Conservation (phyloP, 2,329 filamentous ascomycete genomes). For the Elsinoe necatrix region DNA sequence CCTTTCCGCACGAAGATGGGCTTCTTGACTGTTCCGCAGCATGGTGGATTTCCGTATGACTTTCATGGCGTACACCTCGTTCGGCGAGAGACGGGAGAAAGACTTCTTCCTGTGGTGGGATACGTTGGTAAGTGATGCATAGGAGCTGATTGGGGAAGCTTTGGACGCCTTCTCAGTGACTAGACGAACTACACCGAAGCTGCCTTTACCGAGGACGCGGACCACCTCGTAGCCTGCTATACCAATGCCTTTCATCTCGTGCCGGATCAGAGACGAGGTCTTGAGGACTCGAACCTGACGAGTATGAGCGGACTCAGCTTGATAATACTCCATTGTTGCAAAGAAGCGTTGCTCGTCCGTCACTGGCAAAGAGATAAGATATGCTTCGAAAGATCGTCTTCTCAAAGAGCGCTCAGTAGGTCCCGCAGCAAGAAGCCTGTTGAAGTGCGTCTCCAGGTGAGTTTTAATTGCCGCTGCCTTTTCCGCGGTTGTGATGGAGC, state of each 20-base stretch:
- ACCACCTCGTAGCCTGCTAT: conserved; percentile 68
- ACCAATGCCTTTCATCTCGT: conserved; percentile 43
- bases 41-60: conserved; percentile 91
- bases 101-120: conserved; percentile 18
- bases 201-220: conserved; percentile 81
- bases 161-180: conserved; percentile 51
- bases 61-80: conserved; percentile 87
- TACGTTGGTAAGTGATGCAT: background rate
- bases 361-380: conserved; percentile 52
- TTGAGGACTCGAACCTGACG: conserved; percentile 65
- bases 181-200: conserved; percentile 84
- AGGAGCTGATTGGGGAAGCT: background rate
- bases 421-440: conserved; percentile 51
- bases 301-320: conserved; percentile 64
- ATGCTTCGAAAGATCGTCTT: conserved; percentile 52
- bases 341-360: conserved; percentile 47
- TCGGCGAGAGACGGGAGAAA: conserved; percentile 23
- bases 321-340: conserved; percentile 52
- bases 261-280: conserved; percentile 45
- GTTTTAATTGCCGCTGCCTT: conserved; percentile 72
- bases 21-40: conserved; percentile 84
- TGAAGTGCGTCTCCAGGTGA: conserved; percentile 77
- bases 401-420: conserved; percentile 54
- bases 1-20: conserved; percentile 79
- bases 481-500: conserved; percentile 59